Evolutionary conservation across 2,329 filamentous ascomycete species (phyloP).

Genomic region (Kalmusia sp.): DNA sequence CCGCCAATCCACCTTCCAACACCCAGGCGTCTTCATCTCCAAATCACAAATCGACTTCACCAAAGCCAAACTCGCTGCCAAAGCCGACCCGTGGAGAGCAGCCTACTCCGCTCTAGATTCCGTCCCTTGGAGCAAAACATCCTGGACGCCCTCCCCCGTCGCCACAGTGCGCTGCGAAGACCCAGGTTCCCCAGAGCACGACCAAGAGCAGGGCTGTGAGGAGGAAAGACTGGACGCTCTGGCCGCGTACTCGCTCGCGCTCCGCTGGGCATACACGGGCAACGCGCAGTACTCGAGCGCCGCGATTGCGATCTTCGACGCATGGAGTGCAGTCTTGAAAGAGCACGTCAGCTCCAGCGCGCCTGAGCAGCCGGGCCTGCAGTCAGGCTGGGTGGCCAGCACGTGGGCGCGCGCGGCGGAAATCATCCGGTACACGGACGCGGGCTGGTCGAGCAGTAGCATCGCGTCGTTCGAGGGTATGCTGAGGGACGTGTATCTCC

Average conservation of each 20-base stretch:
- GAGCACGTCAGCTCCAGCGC: background rate
- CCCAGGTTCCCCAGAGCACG: conserved; percentile 1
- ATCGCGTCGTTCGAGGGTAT: background rate
- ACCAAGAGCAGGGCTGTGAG: conserved; percentile 1
- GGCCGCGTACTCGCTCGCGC: background rate
- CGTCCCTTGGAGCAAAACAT: background rate
- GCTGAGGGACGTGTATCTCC: conserved; percentile 2
- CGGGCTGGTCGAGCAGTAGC: background rate
- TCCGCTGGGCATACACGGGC: conserved; percentile 1
- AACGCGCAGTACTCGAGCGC: background rate
- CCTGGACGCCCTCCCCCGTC: background rate
- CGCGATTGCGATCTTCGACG: background rate
- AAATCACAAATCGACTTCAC: conserved; percentile 1
- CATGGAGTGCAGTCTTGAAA: background rate
- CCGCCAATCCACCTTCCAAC: background rate
- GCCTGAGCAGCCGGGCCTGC: conserved; percentile 1
- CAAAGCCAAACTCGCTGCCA: background rate
- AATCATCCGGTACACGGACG: background rate
- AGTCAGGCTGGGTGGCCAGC: background rate
- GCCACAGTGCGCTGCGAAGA: conserved; percentile 3
- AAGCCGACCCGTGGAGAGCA: conserved; percentile 1
- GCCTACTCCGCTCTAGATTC: background rate
- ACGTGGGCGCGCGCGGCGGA: conserved; percentile 1
- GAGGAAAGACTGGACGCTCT: conserved; percentile 1
- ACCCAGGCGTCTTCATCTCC: background rate